Base-by-base conservation (phyloP, 23 red algal species). In the Gracilariopsis chorda region DNA sequence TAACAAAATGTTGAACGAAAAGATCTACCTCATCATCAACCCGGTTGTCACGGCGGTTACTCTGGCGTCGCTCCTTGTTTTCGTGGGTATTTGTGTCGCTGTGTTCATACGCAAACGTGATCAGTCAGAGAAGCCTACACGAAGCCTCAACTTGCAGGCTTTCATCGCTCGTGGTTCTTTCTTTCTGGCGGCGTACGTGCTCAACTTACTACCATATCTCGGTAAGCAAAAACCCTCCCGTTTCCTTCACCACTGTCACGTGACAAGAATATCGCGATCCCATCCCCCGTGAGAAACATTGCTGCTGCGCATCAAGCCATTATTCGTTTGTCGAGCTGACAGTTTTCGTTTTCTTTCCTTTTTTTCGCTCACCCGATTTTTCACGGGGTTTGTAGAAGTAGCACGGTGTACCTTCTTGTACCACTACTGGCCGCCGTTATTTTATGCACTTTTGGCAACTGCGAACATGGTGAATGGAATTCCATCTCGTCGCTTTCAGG, bases 11-110 rank as follows among this genome's bases (percentile, higher is more conserved):
- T n/a, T 24, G 63, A 87, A 72, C 34, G 74, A 82, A 60, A 82
- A 86, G 86, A 96, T 99, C 23, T 99, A 99, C 60, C 82, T 95
- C 13, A 94, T 99, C 45, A 84, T 94, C 40, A 99, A 99, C 42
- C 97, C 97, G 27, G 77, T 47, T 14, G 93, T 95, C 24, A 51
- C 70, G 8, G 70, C 78, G 7, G 51, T 89, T 35, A 77, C 88
- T 20, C 73, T 98, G 3, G 39, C 64, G 19, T 77, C 67, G 51
- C 73, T 95, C 36, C 23, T 65, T 12, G 49, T 41, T 3, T 88
- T 95, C 59, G 7, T 82, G 5, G 9, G 59, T 11, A 53, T 84
- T 44, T 37, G 37, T 3, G 20, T 55, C 32, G 28, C 33, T 29
- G 13, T 77, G 12, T 68, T 69, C 27, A 33, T 84, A 34, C 78